A percentile compares a stretch with the other conserved stretches of the same genome.
phyloP scores from a whole-genome alignment of 257 asterid genomes.

The Ilex asprella region DNA sequence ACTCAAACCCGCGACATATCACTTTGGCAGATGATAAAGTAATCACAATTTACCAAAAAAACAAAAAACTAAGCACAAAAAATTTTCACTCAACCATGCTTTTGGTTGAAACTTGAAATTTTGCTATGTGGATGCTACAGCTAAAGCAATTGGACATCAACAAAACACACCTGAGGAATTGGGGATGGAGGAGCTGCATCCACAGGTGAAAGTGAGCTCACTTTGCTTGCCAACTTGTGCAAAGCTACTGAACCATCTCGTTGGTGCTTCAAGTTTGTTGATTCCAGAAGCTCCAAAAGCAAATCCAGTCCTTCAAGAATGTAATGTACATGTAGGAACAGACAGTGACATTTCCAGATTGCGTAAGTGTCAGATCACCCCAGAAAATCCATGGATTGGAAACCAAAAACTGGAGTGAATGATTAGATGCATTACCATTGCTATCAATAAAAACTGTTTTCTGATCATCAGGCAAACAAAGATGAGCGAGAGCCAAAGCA shows the following conservation, averaged over 20 bases:
- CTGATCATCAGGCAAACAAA: slow-evolving; percentile 86
- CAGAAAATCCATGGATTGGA: too few relatives aligned
- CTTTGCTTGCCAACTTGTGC: slow-evolving; percentile 75
- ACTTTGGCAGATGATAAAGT: too few relatives aligned
- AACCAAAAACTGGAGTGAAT: too few relatives aligned
- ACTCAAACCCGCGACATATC: too few relatives aligned
- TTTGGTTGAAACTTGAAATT: background rate
- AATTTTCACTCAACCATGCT: too few relatives aligned
- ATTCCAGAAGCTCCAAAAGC: slow-evolving; percentile 84
- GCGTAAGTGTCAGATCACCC: too few relatives aligned
- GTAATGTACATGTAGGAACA: slow-evolving; percentile 15
- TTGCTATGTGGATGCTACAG: background rate
- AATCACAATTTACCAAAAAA: too few relatives aligned
- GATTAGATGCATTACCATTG: slow-evolving; percentile 39
- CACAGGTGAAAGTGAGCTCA: slow-evolving; percentile 65
- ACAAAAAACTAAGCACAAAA: too few relatives aligned
- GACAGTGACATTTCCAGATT: slow-evolving; percentile 3
- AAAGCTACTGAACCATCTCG: slow-evolving; percentile 75
- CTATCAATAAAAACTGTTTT: slow-evolving; percentile 70
- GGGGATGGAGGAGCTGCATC: slow-evolving; percentile 99
- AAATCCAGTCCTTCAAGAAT: slow-evolving; percentile 55
- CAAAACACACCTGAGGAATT: slow-evolving; percentile 61
- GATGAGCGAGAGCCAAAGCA: slow-evolving; percentile 92
- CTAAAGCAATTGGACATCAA: background rate
- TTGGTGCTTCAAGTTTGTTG: slow-evolving; percentile 56